These are phyloP conservation scores for Galium porrigens DNA, from an alignment of 305 asterid genomes.

Conservation along the genomic window DNA sequence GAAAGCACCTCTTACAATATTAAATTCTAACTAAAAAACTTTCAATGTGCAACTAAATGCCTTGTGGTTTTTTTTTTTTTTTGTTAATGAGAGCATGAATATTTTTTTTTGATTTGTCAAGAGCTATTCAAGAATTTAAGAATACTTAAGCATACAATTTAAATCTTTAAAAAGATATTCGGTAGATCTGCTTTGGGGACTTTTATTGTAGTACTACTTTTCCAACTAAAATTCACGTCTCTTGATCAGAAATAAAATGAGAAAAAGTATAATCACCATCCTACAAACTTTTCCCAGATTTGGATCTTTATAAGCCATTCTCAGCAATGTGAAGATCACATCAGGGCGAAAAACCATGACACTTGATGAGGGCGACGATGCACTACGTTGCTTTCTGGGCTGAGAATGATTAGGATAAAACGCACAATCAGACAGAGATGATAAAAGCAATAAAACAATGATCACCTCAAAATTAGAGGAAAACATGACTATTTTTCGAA, in stretches of 20 bases:
- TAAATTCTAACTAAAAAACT: not conserved
- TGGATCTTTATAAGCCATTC: constrained; percentile 76
- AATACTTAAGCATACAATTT: not conserved
- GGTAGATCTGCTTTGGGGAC: not conserved
- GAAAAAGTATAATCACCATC: constrained; percentile 40
- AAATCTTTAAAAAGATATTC: not conserved
- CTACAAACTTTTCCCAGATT: constrained; percentile 67
- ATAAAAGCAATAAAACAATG: not conserved
- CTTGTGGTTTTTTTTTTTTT: not conserved
- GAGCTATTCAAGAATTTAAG: not conserved
- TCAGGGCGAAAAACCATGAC: constrained; percentile 73
- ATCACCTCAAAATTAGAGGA: constrained; percentile 92
- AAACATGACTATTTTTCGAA: constrained; percentile 44
- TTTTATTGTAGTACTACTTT: not conserved
- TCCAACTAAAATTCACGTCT: not conserved
- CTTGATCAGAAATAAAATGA: constrained; percentile 13
- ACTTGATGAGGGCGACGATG: constrained; percentile 46
- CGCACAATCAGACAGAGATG: constrained; percentile 16
- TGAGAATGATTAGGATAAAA: constrained; percentile 25
- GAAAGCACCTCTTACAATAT: not conserved
- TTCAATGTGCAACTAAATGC: not conserved
- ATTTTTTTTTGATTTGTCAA: not conserved
- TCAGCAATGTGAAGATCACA: constrained; percentile 49
- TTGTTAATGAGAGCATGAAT: not conserved
- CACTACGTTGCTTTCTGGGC: constrained; percentile 79